A percentile compares a stretch with the other conserved stretches of the same genome.
Conservation (phyloP, 306 rosid species). For the Senna tora region DNA sequence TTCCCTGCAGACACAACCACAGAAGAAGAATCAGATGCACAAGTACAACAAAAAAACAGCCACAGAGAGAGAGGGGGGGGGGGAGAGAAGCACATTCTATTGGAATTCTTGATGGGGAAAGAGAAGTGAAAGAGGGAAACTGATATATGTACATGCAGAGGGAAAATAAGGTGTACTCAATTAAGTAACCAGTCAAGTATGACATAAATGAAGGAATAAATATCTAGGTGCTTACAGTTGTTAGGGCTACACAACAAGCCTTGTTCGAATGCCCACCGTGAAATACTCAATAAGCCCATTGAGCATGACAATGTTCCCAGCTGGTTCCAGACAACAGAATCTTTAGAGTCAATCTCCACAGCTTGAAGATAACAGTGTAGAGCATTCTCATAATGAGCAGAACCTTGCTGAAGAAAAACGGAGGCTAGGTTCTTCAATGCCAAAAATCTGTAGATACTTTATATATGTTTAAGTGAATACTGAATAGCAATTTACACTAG, state of each 20-base stretch:
- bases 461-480: constrained; percentile 10
- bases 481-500: neutral
- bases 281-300: constrained; percentile 81
- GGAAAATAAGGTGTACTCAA: constrained; percentile 23
- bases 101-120: constrained; percentile 32
- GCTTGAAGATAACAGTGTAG: constrained; percentile 94
- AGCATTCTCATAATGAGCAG: constrained; percentile 78
- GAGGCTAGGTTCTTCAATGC: constrained; percentile 92
- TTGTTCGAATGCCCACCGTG: constrained; percentile 99
- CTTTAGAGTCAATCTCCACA: constrained; percentile 91
- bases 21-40: neutral
- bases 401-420: constrained; percentile 92
- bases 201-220: neutral
- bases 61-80: constrained; percentile 13
- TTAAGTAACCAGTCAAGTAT: constrained; percentile 15
- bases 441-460: constrained; percentile 72
- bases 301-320: constrained; percentile 94
- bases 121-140: constrained; percentile 11
- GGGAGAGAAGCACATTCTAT: constrained; percentile 25
- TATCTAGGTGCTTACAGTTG: constrained; percentile 70
- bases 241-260: constrained; percentile 96
- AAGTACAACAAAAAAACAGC: neutral
- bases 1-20: constrained; percentile 66
- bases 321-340: constrained; percentile 97
- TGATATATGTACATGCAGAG: constrained; percentile 24